These are phyloP conservation scores for Microstegium vimineum DNA, from an alignment of 176 grass and related monocot species.

Conservation along the genomic window DNA sequence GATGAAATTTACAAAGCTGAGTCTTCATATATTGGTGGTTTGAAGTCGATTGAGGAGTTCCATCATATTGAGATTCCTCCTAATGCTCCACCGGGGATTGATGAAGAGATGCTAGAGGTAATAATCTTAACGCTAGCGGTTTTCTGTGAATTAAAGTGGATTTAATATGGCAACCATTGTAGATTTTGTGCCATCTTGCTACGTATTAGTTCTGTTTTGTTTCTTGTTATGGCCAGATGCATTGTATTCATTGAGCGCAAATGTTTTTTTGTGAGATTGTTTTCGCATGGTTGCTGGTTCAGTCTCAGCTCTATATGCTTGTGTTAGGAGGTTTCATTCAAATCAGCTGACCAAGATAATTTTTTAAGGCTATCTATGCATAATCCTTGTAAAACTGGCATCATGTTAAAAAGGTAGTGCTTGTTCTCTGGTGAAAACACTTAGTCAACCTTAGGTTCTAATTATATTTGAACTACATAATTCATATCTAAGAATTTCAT, in stretches of 20 bases:
- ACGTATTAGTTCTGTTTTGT: not conserved
- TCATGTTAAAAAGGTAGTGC: not conserved
- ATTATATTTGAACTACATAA: not conserved
- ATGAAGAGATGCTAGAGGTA: constrained; percentile 70
- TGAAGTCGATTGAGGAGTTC: constrained; percentile 77
- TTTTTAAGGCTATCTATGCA: not conserved
- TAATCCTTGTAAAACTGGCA: not conserved
- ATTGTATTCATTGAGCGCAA: not conserved
- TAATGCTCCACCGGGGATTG: constrained; percentile 56
- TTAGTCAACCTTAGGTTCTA: not conserved
- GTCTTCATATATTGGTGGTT: constrained; percentile 69
- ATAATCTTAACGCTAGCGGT: not conserved
- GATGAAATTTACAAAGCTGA: constrained; percentile 84
- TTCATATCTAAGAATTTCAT: not conserved
- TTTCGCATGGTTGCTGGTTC: not conserved
- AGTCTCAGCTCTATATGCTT: not conserved
- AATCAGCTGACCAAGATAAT: not conserved
- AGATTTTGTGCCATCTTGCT: not conserved
- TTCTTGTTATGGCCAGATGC: not conserved
- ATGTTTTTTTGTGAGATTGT: not conserved
- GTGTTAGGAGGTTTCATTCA: not conserved
- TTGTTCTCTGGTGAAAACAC: not conserved
- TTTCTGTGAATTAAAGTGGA: not conserved
- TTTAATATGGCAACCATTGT: not conserved
- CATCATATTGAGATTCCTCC: constrained; percentile 79